Conservation (phyloP, 1,284 basidiomycete species). For the Ustilago esculenta region DNA sequence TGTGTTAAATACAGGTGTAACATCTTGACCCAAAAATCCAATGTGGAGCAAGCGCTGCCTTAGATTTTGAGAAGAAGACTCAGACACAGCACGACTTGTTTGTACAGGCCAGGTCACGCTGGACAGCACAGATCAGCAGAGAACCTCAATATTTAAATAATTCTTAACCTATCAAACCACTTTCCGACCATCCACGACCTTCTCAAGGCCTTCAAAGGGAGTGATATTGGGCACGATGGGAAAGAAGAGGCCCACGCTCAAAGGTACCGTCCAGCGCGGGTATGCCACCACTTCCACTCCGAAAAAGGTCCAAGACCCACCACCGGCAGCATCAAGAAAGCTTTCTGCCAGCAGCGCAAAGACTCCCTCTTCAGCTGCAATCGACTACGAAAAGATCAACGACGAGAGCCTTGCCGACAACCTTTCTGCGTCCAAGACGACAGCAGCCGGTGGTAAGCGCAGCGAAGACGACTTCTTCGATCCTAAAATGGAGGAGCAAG, state of each 20-base stretch:
- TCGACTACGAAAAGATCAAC: conserved; percentile 38
- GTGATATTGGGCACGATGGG: conserved; percentile 17
- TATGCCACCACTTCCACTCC: conserved; percentile 74
- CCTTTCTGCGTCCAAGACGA: conserved; percentile 16
- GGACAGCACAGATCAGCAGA: not conserved
- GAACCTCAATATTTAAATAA: not conserved
- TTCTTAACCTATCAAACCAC: not conserved
- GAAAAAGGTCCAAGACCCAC: conserved; percentile 75
- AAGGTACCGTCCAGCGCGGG: conserved; percentile 58
- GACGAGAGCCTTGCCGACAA: conserved; percentile 39
- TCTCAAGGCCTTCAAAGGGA: not conserved
- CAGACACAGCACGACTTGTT: conserved; percentile 7
- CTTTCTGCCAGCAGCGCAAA: conserved; percentile 48
- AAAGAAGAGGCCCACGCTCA: conserved; percentile 64
- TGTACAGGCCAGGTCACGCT: no score
- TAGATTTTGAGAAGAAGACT: conserved; percentile 28
- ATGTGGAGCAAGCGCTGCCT: conserved; percentile 30
- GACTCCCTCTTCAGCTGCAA: conserved; percentile 33
- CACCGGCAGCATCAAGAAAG: conserved; percentile 53
- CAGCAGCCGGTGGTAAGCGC: conserved; percentile 8
- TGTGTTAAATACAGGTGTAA: no score
- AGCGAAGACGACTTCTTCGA: conserved; percentile 33
- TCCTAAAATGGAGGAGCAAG: conserved; percentile 57
- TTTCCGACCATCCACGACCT: conserved; percentile 1
- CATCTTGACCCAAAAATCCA: not conserved